Percentiles rank a stretch among this genome's conserved stretches.
Evolutionary conservation across 495 filamentous ascomycete species (phyloP).

Genomic region (Hyaloscypha variabilis): DNA sequence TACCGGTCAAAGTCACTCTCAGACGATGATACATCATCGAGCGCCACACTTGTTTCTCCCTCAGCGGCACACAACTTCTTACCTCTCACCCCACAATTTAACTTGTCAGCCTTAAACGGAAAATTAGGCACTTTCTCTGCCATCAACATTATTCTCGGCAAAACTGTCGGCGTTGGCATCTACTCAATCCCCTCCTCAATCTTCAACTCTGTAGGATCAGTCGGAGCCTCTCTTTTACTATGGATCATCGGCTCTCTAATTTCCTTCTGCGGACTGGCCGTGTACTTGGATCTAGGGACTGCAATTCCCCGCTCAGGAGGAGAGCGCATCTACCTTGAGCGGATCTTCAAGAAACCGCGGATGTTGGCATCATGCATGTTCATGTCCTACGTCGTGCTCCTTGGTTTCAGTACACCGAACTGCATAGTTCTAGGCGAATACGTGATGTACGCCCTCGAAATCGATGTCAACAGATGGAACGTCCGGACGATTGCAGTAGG

Average conservation of each 20-base stretch:
- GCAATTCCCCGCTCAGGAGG: conserved; percentile 53
- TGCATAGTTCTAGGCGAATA: conserved; percentile 70
- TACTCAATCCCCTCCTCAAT: conserved; percentile 48
- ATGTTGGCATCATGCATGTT: conserved; percentile 65
- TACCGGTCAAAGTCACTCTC: conserved; percentile 1
- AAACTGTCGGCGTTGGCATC: conserved; percentile 32
- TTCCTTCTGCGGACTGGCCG: conserved; percentile 45
- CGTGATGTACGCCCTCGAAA: conserved; percentile 60
- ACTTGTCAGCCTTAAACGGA: conserved; percentile 4
- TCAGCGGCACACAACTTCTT: conserved; percentile 10
- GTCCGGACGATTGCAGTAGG: conserved; percentile 62
- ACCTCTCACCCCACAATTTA: conserved; percentile 24
- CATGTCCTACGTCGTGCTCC: conserved; percentile 57
- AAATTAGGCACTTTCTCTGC: conserved; percentile 37
- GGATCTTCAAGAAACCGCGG: conserved; percentile 60
- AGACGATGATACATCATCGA: conserved; percentile 21
- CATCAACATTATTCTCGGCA: conserved; percentile 40
- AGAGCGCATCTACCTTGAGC: conserved; percentile 65
- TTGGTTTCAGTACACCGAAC: conserved; percentile 59
- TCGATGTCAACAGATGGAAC: conserved; percentile 58
- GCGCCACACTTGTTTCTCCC: conserved; percentile 28
- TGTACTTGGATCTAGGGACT: conserved; percentile 59
- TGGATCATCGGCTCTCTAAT: conserved; percentile 44
- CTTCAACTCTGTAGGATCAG: conserved; percentile 44
- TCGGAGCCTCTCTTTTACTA: conserved; percentile 41